Evolutionary conservation across 345 rosid genomes (phyloP).

Genomic region (Eucalyptus leucophloia): DNA sequence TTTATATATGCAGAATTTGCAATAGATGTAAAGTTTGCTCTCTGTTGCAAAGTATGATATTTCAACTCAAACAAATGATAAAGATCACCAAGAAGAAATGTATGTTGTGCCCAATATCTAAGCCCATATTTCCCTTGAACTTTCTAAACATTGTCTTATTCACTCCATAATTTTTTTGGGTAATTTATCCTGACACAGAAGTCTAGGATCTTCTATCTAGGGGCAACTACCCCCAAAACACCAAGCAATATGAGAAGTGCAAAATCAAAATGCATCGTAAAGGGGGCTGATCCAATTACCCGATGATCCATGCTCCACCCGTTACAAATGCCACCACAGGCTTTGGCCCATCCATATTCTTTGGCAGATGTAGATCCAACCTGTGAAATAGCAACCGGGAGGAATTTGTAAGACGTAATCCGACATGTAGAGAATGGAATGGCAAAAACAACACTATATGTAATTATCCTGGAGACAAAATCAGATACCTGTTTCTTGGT

Average conservation of each 20-base stretch:
- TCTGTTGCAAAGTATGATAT: neutral
- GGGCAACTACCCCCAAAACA: neutral
- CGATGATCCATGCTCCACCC: slow-evolving; percentile 99
- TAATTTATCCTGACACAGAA: neutral
- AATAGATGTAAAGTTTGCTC: neutral
- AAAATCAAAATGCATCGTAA: neutral
- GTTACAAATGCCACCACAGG: slow-evolving; percentile 93
- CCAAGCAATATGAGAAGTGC: neutral
- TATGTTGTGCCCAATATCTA: neutral
- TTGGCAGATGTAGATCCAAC: slow-evolving; percentile 82
- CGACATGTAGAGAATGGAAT: neutral
- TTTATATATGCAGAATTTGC: neutral
- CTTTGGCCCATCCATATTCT: slow-evolving; percentile 42
- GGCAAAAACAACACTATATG: neutral
- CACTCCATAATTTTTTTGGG: neutral
- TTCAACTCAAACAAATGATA: neutral
- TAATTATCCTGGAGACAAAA: neutral
- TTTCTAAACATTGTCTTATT: neutral
- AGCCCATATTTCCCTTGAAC: neutral
- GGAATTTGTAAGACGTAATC: neutral
- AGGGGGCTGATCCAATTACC: slow-evolving; percentile 34
- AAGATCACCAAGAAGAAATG: neutral
- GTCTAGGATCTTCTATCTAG: neutral
- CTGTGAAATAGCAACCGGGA: slow-evolving; percentile 12
- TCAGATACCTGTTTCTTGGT: slow-evolving; percentile 78